Conservation (phyloP, 2,329 filamentous ascomycete genomes). For the Talaromyces marneffei region DNA sequence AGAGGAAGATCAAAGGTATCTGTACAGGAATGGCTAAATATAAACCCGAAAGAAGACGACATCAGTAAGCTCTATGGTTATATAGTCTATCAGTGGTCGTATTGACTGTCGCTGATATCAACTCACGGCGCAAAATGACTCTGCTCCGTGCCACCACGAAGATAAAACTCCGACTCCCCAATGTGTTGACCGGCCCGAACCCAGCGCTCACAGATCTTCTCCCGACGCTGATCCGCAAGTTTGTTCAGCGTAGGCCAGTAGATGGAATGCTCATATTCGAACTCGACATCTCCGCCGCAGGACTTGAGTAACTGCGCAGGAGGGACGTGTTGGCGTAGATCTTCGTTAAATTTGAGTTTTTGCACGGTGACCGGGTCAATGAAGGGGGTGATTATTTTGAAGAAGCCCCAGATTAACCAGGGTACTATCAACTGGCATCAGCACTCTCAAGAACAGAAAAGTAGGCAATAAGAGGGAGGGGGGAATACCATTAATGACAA, state of each 20-base stretch:
- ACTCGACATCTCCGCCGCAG: slow-evolving; percentile 73
- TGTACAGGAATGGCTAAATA: background rate
- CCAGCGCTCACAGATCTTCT: slow-evolving; percentile 65
- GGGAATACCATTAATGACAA: slow-evolving; percentile 76
- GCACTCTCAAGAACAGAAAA: background rate
- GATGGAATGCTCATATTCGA: slow-evolving; percentile 78
- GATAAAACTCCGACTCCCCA: slow-evolving; percentile 80
- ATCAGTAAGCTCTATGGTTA: background rate
- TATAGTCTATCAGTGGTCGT: background rate
- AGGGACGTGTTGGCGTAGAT: slow-evolving; percentile 76
- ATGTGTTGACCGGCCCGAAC: slow-evolving; percentile 69
- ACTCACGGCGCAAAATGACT: slow-evolving; percentile 10
- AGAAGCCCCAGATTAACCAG: slow-evolving; percentile 87
- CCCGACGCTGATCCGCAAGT: slow-evolving; percentile 61
- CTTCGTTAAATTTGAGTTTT: slow-evolving; percentile 97
- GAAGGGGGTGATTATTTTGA: slow-evolving; percentile 92
- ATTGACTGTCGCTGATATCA: background rate
- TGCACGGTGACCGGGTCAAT: slow-evolving; percentile 90
- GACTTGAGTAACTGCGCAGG: slow-evolving; percentile 73
- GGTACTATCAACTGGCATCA: slow-evolving; percentile 56
- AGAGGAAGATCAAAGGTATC: background rate
- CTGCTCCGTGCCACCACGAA: slow-evolving; percentile 60
- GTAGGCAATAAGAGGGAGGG: background rate
- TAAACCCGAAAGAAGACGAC: background rate
- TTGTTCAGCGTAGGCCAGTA: slow-evolving; percentile 86